These are phyloP conservation scores for Zymoseptoria ardabiliae DNA, from an alignment of 2,329 filamentous ascomycete genomes.

Conservation along the genomic window DNA sequence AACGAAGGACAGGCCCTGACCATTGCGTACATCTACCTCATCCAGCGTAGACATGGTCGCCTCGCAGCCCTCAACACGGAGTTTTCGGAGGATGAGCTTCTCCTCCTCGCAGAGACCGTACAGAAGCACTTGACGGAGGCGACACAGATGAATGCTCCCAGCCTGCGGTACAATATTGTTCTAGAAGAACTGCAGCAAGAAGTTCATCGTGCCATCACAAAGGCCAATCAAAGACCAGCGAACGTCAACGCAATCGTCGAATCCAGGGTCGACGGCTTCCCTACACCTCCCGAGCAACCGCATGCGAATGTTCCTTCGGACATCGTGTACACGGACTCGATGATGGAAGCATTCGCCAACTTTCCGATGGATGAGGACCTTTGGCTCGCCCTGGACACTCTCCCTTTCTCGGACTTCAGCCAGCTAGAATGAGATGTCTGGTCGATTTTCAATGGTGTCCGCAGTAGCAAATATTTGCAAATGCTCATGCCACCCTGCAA, in stretches of 20 bases:
- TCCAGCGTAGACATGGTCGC: conserved; percentile 34
- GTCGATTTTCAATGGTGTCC: not conserved
- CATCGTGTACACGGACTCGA: not conserved
- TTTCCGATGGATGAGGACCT: conserved; percentile 25
- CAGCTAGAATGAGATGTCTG: conserved; percentile 1
- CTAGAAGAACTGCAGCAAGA: conserved; percentile 46
- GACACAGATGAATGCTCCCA: conserved; percentile 37
- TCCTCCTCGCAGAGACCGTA: conserved; percentile 41
- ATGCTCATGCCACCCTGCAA: not conserved
- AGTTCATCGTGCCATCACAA: conserved; percentile 25
- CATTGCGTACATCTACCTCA: conserved; percentile 49
- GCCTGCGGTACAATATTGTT: conserved; percentile 45
- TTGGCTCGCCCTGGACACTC: conserved; percentile 25
- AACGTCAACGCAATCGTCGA: conserved; percentile 5
- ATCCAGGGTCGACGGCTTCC: not conserved
- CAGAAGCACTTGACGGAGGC: conserved; percentile 39
- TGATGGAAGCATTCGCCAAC: conserved; percentile 7
- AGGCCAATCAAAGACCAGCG: conserved; percentile 4
- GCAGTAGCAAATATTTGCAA: not conserved
- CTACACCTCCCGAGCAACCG: not conserved
- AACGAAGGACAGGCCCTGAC: conserved; percentile 35
- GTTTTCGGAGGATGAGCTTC: conserved; percentile 25
- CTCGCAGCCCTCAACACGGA: conserved; percentile 8
- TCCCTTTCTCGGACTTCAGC: conserved; percentile 21
- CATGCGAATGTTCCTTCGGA: not conserved